A percentile compares a stretch with the other conserved stretches of the same genome.
These are phyloP conservation scores for Mycena sanguinolenta DNA, from an alignment of 768 basidiomycete species.

Conservation along the genomic window DNA sequence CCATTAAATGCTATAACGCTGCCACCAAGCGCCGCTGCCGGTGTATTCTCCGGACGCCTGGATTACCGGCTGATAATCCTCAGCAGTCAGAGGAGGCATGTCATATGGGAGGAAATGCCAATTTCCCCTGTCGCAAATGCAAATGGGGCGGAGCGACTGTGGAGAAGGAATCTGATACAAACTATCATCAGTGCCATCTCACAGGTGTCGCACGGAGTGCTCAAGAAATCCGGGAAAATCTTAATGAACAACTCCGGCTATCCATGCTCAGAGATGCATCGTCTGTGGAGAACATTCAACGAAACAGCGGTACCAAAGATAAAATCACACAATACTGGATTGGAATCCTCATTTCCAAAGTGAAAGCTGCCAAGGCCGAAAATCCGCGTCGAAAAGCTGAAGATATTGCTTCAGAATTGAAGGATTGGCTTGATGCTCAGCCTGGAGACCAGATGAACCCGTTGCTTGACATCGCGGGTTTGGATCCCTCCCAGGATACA, in stretches of 20 bases:
- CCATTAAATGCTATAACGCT: conserved; percentile 23
- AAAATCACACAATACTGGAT: conserved; percentile 29
- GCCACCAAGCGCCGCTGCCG: conserved; percentile 17
- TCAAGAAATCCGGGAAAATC: not conserved
- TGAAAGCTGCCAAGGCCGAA: not conserved
- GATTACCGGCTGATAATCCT: conserved; percentile 37
- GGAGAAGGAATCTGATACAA: conserved; percentile 15
- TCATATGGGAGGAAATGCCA: conserved; percentile 32
- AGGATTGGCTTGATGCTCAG: not conserved
- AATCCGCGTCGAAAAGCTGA: not conserved
- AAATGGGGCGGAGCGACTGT: conserved; percentile 23
- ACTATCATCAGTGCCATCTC: conserved; percentile 30
- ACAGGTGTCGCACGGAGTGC: not conserved
- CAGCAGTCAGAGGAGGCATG: conserved; percentile 37
- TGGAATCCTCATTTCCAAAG: not conserved
- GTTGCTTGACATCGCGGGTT: not conserved
- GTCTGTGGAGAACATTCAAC: not conserved
- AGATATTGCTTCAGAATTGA: conserved; percentile 36
- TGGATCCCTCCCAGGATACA: not conserved
- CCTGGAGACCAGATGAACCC: not conserved
- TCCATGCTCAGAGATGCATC: not conserved
- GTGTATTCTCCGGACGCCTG: conserved; percentile 19
- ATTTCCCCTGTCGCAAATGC: conserved; percentile 32
- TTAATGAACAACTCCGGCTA: not conserved
- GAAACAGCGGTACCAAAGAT: conserved; percentile 8